A percentile compares a stretch with the other conserved stretches of the same genome.
Evolutionary conservation across 495 filamentous ascomycete species (phyloP).

Genomic region (Neurospora cerealis): DNA sequence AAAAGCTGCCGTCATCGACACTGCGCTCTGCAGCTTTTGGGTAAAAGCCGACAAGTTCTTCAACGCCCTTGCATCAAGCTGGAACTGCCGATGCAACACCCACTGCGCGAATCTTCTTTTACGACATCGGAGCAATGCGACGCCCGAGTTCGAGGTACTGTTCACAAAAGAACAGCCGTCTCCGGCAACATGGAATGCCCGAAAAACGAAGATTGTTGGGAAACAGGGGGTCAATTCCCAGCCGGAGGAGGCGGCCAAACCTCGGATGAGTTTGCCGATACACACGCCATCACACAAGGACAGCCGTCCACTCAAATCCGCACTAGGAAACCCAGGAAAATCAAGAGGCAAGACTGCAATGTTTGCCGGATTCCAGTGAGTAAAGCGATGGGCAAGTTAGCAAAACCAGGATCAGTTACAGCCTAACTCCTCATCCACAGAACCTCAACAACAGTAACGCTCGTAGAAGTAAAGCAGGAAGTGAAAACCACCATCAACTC

Average conservation of each 20-base stretch:
- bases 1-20: background rate
- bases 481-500: no score
- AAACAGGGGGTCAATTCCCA: background rate
- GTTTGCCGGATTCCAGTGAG: background rate
- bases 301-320: background rate
- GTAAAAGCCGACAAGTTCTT: background rate
- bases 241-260: background rate
- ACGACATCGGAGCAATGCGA: conserved; percentile 18
- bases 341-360: background rate
- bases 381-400: background rate
- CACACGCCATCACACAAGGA: background rate
- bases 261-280: background rate
- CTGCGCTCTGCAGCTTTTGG: conserved; percentile 6
- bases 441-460: background rate
- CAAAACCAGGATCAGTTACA: background rate
- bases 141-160: conserved; percentile 16
- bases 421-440: background rate
- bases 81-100: conserved; percentile 19
- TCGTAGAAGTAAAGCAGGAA: background rate
- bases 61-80: conserved; percentile 6
- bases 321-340: background rate
- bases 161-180: conserved; percentile 1
- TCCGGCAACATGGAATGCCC: conserved; percentile 1
- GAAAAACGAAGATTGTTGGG: conserved; percentile 5
- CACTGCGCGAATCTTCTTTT: conserved; percentile 23